Percentiles rank a stretch among this genome's conserved stretches.
phyloP scores from a whole-genome alignment of 192 early-diverging fungal species.

The Diversispora epigaea region DNA sequence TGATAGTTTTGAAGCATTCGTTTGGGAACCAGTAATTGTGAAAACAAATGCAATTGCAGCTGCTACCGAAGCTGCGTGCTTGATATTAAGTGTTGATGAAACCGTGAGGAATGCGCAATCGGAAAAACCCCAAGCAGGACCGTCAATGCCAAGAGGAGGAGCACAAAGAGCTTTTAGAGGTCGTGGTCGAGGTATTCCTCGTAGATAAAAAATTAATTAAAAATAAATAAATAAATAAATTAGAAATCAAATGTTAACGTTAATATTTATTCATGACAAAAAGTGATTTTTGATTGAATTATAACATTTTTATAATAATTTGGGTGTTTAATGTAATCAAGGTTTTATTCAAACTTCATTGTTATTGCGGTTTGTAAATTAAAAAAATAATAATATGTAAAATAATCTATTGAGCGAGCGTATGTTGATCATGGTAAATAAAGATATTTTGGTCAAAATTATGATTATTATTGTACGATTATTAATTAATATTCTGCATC shows the following conservation, averaged over 20 bases:
- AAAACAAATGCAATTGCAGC: slow-evolving; percentile 95
- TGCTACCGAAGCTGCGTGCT: slow-evolving; percentile 92
- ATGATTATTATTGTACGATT: no score
- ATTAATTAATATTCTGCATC: no score
- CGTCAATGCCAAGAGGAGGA: slow-evolving; percentile 50
- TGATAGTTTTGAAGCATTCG: slow-evolving; percentile 90
- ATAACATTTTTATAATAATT: no score
- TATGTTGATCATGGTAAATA: no score
- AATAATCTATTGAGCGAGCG: no score
- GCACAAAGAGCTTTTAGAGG: slow-evolving; percentile 55
- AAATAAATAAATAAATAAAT: not conserved
- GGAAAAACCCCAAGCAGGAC: slow-evolving; percentile 69
- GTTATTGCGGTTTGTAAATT: no score
- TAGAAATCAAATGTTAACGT: not conserved
- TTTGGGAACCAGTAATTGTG: slow-evolving; percentile 98
- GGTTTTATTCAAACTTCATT: no score
- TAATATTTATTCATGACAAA: not conserved
- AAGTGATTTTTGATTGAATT: not conserved
- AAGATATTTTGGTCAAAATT: no score
- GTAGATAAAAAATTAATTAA: slow-evolving; percentile 56
- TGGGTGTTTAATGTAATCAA: no score
- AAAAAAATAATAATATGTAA: no score
- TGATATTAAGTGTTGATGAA: slow-evolving; percentile 96
- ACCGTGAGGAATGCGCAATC: slow-evolving; percentile 91
- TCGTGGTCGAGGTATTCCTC: slow-evolving; percentile 67